Evolutionary conservation across 768 basidiomycete genomes (phyloP), one percentile per base, ranked within the genome.

Genomic region (Kwoniella mangroviensis): DNA sequence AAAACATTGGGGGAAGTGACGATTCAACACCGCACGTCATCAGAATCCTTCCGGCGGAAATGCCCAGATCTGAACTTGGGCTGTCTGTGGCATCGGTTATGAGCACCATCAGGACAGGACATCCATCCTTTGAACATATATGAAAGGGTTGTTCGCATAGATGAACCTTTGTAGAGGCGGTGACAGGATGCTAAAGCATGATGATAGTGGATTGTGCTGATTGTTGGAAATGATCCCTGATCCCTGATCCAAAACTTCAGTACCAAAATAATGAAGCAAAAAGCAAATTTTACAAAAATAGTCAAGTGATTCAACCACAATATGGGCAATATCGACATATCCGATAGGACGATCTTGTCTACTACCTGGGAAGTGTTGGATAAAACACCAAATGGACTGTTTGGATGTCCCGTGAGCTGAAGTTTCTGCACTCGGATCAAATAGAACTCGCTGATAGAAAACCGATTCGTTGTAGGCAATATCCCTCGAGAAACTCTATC

Each of bases 381-480:
- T 34, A 26, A 21, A n/a, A 67, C 9, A 12, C 57, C 59, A 45
- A 67, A 58, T 26, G 19, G 26, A 9, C 6, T 67, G 3, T 67
- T 67, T 24, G 59, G 59, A 19, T 45, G 43, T 34, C 66, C 66
- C 3, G 66, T 67, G 49, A 45, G 66, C 53, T 49, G 9, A 28
- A n/a, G 19, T 45, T 6, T 6, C 9, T 34, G 34, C 34, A 34
- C 34, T 34, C 34, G 34, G 34, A 34, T 34, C 4, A 34, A 34
- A 34, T 34, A 7, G 34, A 34, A 34, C 34, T 34, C 34, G 34
- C 13, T 41, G 43, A 21, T 26, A 43, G 21, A 22, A 24, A 26
- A 26, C 62, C n/a, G 22, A 13, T 45, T 19, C 9, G 12, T 60
- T 63, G 41, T 26, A 69, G 68, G 68, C 68, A 56, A 49, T 69